phyloP scores from a whole-genome alignment of 2,329 filamentous ascomycete species.

The Colletotrichum orbiculare region DNA sequence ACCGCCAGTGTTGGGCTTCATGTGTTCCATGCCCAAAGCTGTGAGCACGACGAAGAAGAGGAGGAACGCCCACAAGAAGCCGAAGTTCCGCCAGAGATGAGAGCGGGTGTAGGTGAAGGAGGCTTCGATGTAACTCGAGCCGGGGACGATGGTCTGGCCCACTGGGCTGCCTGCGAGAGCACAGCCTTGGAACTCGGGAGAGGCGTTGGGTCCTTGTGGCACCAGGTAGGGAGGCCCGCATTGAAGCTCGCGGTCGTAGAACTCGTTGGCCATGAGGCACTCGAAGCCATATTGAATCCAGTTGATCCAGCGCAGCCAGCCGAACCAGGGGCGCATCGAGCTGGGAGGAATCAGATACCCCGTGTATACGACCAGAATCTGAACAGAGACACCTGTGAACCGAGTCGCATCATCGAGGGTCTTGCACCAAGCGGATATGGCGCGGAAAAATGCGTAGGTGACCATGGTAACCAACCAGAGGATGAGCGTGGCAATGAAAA shows the following conservation, averaged over 20 bases:
- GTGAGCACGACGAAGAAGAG: conserved; percentile 59
- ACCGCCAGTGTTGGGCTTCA: conserved; percentile 70
- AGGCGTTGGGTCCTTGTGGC: conserved; percentile 58
- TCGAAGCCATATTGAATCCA: conserved; percentile 71
- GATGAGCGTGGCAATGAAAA: conserved; percentile 69
- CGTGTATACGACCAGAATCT: conserved; percentile 44
- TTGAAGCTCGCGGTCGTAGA: conserved; percentile 62
- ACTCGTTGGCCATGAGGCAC: conserved; percentile 74
- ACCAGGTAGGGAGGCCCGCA: conserved; percentile 67
- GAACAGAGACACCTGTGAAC: conserved; percentile 43
- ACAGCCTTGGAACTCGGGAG: conserved; percentile 67
- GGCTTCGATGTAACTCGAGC: conserved; percentile 65
- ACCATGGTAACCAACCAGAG: conserved; percentile 64
- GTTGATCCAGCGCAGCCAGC: conserved; percentile 69
- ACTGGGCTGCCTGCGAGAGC: conserved; percentile 66
- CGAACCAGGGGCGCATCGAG: conserved; percentile 54
- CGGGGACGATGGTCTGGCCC: conserved; percentile 62
- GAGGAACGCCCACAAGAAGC: conserved; percentile 62
- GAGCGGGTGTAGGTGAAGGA: conserved; percentile 63
- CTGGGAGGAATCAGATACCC: conserved; percentile 63
- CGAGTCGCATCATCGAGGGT: conserved; percentile 58
- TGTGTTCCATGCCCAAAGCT: conserved; percentile 46
- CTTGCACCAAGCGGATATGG: conserved; percentile 58
- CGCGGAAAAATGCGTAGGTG: conserved; percentile 65
- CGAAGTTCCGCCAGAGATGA: conserved; percentile 71